These are phyloP conservation scores for Nymphaea colorata DNA, from an alignment of 164 flowering plant species.

Conservation along the genomic window DNA sequence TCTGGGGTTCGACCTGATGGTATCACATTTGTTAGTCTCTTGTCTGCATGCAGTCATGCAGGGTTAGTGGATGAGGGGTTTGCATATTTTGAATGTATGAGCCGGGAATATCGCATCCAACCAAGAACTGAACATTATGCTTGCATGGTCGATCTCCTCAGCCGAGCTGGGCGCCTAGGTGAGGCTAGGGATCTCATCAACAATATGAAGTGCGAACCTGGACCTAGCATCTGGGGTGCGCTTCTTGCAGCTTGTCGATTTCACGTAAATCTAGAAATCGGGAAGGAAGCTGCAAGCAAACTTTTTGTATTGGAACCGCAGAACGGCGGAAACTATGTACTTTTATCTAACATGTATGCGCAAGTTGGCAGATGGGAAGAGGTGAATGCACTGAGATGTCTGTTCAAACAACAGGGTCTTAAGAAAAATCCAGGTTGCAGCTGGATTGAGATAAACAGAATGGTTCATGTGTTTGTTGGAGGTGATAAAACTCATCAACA, in stretches of 20 bases:
- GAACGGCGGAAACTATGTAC: constrained; percentile 40
- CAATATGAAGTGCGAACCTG: constrained; percentile 25
- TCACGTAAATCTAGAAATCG: constrained; percentile 31
- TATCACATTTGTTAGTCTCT: constrained; percentile 35
- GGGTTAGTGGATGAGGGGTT: constrained; percentile 41
- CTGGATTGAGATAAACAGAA: constrained; percentile 46
- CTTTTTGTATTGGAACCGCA: constrained; percentile 46
- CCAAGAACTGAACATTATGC: constrained; percentile 42
- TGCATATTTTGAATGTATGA: constrained; percentile 31
- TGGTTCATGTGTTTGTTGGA: constrained; percentile 31
- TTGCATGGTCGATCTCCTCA: constrained; percentile 39
- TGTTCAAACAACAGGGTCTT: constrained; percentile 22
- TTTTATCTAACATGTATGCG: constrained; percentile 46
- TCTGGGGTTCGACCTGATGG: constrained; percentile 35
- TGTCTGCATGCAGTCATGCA: constrained; percentile 50
- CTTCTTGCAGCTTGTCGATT: constrained; percentile 41
- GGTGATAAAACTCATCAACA: constrained; percentile 39
- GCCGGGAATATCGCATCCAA: constrained; percentile 17
- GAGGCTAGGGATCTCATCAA: constrained; percentile 31
- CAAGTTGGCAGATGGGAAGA: constrained; percentile 50
- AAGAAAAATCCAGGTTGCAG: constrained; percentile 44
- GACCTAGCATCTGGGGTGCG: constrained; percentile 54
- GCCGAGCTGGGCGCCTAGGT: constrained; percentile 34
- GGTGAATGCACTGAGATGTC: constrained; percentile 23
- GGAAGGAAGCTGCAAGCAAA: constrained; percentile 39